phyloP scores from a whole-genome alignment of 106 monocot genomes.

The Xerophyta viscosa region DNA sequence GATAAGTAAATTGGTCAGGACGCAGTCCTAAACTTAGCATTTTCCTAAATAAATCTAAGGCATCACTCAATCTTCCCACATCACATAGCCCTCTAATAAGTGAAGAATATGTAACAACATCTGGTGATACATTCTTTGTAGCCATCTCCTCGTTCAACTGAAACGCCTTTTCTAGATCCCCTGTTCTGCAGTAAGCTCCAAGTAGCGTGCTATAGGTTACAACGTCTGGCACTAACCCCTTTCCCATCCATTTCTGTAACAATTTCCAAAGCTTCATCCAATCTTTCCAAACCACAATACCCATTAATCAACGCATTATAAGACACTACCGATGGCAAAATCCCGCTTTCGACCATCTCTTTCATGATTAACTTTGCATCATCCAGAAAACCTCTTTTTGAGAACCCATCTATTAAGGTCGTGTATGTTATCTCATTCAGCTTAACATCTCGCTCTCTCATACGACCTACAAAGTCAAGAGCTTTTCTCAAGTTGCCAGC shows the following conservation, averaged over 20 bases:
- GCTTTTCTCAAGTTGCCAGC: not conserved
- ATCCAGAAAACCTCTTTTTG: not conserved
- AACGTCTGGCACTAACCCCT: not conserved
- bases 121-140: not conserved
- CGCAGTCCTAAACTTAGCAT: not conserved
- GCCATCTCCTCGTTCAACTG: not conserved
- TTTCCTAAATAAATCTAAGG: not conserved
- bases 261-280: constrained; percentile 1
- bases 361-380: not conserved
- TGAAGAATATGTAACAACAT: constrained; percentile 1
- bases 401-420: constrained; percentile 1
- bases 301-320: constrained; percentile 2
- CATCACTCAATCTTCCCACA: not conserved
- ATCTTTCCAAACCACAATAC: not conserved
- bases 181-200: not conserved
- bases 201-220: not conserved
- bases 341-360: not conserved
- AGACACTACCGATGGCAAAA: not conserved
- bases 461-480: not conserved
- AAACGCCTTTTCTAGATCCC: not conserved
- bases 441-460: not conserved
- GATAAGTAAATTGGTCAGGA: constrained; percentile 3
- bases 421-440: constrained; percentile 1
- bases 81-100: constrained; percentile 1
- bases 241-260: not conserved